Evolutionary conservation across 306 rosid genomes (phyloP), one percentile per base, ranked within the genome.

Genomic region (Datisca glomerata): DNA sequence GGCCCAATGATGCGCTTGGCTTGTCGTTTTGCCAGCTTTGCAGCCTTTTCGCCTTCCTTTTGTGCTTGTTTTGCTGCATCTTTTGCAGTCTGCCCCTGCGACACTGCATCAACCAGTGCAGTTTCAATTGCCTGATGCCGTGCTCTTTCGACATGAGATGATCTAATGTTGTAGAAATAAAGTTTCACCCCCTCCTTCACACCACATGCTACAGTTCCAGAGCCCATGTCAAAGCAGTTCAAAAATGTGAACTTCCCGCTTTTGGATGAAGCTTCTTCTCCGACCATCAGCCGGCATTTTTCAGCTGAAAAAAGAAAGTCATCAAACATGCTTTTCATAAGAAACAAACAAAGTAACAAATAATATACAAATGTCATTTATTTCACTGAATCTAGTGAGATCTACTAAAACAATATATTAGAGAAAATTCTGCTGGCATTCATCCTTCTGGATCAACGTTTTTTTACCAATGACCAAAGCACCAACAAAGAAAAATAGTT

Each of bases 141-240:
- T 43, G 60, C 84, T 24, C 28, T 51, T 70, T 89, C 92, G 18
- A 91, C 78, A 42, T 75, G 85, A n/a, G 74, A 64, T 9, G 85
- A 57, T 55, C 84, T 76, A 12, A 78, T 53, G 57, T 84, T 91
- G 71, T 80, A 47, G 18, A 64, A 15, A 52, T 80, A 91, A 17
- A 80, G 78, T 44, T 84, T 84, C 68, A 73, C 86, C 15, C 92
- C 76, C 61, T 91, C 85, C 56, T 84, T 84, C 47, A 78, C 80
- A 38, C 60, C 45, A 46, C 94, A 91, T 19, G 85, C 92, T 43
- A 80, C 49, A 36, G 74, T 51, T 63, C 96, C 96, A 21, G 69
- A 50, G 17, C 69, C 41, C 76, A 84, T 56, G 54, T 91, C 98
- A 44, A 91, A 75, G 61, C 86, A 84, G 41, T 84, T 38, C 49